Evolutionary conservation across 768 basidiomycete species (phyloP).

Genomic region (Pholiota molesta): DNA sequence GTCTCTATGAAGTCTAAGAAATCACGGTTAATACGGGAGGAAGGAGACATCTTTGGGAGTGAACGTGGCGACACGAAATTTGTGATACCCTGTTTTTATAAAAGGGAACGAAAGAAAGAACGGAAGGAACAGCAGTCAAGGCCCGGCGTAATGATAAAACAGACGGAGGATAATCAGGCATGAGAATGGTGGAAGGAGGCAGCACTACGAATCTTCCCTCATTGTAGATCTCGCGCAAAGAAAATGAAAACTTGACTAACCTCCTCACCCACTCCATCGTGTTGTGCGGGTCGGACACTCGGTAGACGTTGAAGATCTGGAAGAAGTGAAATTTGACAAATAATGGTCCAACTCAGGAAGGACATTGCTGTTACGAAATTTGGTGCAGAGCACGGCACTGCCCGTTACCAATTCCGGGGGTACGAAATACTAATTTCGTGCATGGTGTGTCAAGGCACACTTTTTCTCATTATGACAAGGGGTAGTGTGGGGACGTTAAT

Average conservation of each 20-base stretch:
- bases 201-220: neutral
- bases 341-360: conserved; percentile 4
- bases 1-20: conserved; percentile 27
- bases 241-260: conserved; percentile 3
- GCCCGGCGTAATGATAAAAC: conserved; percentile 22
- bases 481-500: neutral
- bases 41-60: conserved; percentile 12
- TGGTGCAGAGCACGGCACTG: conserved; percentile 27
- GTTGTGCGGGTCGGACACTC: conserved; percentile 3
- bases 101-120: conserved; percentile 13
- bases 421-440: conserved; percentile 21
- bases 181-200: conserved; percentile 19
- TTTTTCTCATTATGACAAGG: conserved; percentile 13
- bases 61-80: neutral
- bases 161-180: conserved; percentile 15
- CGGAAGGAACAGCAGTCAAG: conserved; percentile 15
- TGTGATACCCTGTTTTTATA: neutral
- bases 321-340: conserved; percentile 3
- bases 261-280: conserved; percentile 7
- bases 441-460: conserved; percentile 21
- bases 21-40: conserved; percentile 12
- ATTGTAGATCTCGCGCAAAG: conserved; percentile 4
- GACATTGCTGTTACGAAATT: conserved; percentile 19
- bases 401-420: conserved; percentile 27
- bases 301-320: conserved; percentile 5